Percentiles rank a stretch among this genome's conserved stretches.
Conservation (phyloP, 148 eudicot species). For the Cornus suecica region DNA sequence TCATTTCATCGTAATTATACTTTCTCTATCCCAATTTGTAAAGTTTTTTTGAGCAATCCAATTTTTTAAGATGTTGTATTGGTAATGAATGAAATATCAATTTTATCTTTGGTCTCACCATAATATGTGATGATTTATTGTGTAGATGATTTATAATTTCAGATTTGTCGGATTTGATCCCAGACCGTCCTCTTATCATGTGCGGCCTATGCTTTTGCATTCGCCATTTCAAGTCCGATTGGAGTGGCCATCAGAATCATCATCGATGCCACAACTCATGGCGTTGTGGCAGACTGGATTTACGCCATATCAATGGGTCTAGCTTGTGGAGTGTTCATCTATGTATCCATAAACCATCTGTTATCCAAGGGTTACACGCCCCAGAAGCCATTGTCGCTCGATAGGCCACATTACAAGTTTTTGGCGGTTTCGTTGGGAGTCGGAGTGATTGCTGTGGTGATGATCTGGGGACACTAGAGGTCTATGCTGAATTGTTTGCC, state of each 20-base stretch:
- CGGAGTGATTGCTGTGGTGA: constrained; percentile 63
- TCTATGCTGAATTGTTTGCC: not conserved
- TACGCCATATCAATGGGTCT: constrained; percentile 63
- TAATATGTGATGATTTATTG: too few relatives aligned
- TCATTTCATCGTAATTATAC: too few relatives aligned
- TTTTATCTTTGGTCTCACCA: constrained; percentile 68
- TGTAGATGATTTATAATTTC: too few relatives aligned
- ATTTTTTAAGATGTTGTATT: too few relatives aligned
- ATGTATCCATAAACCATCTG: constrained; percentile 60
- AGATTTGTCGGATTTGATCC: constrained; percentile 59
- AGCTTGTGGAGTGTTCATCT: constrained; percentile 65
- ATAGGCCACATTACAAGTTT: constrained; percentile 41
- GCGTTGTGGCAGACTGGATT: constrained; percentile 60
- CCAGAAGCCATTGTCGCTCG: constrained; percentile 19
- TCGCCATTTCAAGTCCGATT: constrained; percentile 61
- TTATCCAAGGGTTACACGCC: constrained; percentile 50
- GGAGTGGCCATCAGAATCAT: constrained; percentile 63
- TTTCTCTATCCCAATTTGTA: too few relatives aligned
- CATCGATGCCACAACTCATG: constrained; percentile 53
- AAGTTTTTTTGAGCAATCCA: too few relatives aligned
- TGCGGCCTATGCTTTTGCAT: constrained; percentile 52
- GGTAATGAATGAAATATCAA: too few relatives aligned
- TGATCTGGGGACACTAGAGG: constrained; percentile 68
- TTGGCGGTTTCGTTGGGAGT: constrained; percentile 49
- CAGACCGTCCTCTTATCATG: constrained; percentile 54